Base-by-base conservation (phyloP, 345 rosid species). In the Mallotus nudiflorus region DNA sequence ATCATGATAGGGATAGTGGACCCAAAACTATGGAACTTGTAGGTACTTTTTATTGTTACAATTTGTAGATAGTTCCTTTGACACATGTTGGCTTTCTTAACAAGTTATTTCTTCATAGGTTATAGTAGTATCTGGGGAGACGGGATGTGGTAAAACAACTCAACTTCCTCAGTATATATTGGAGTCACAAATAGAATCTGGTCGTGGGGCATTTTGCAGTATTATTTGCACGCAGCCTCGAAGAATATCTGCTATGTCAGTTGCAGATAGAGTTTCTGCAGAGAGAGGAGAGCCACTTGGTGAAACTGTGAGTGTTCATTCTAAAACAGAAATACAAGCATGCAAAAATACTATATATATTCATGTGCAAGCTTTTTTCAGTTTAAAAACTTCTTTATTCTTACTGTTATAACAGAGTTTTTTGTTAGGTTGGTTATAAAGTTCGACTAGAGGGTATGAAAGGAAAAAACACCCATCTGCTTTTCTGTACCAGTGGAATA, bases 111-210 rank as follows among this genome's bases (percentile, higher is more conserved):
- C 25, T 78, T 73, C 33, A 40, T 73, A 95, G 99, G 99, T 92
- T 39, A 81, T 92, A 70, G 98, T 95, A 16, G 86, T 95, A 81
- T 92, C 99, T 56, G 99, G 99, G 53, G 99, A 95, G 88, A 95
- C 99, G 71, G 99, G 99, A 77, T 95, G 99, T 80, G 99, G 99
- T 27, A 95, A 95, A 85, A 95, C 99, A 81, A 95, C 99, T 80
- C 99, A 95, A 75, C 94, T 95, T 73, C 99, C 99, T 25, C 99
- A 95, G 60, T 95, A 90, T 70, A 82, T 92, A 70, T 79, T 95
- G 75, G 99, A 95, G 82, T 92, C 99, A 54, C 97, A 95, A 84
- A 88, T 92, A 73, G 98, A 95, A 78, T 89, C 94, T 79, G 99
- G 97, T n/a, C 93, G 98, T 56, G 99, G 99, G 77, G 98, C 97